Base-by-base conservation (phyloP, 192 early-diverging fungal genomes). In the Glomus cerebriforme region DNA sequence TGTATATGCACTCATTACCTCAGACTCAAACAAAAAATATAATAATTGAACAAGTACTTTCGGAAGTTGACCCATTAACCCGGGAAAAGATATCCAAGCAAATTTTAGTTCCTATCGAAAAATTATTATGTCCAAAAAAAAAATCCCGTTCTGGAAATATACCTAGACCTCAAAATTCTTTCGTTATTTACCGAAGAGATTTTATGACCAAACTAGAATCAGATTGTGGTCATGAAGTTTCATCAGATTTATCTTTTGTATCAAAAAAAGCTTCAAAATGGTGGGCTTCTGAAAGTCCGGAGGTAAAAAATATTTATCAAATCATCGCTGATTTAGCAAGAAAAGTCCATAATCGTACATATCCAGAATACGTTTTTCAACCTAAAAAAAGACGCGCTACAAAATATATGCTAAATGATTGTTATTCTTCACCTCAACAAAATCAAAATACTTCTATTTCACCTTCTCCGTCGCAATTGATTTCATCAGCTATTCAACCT, bases 351-450 rank as follows among this genome's bases (percentile, higher is more conserved):
- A 27, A 49, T 3, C 34, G 54, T 17, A 29, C 37, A 9, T 67
- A 78, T 67, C 76, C 76, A 1, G 64, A 67, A 49, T 78, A 78
- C 17, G 76, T 67, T 7, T 78, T 67, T 49, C 67, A 78, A 67
- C 76, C 76, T 2, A 78, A 49, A 58, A 78, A 78, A 47, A n/a
- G n/a, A 39, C 37, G 37, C 37, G 4, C 37, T 0, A 39, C 7
- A 7, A 39, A 39, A 39, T 39, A 8, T 8, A 6, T 9, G 7
- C 0, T 39, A 1, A 39, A 39, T 0, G 37, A 39, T 39, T 0
- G 7, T 9, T 39, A 39, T 39, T 39, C 37, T n/a, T n/a, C 37
- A 7, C 7, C 37, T 39, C 37, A 39, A 8, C 37, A 8, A 39
- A 39, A 39, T 9, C 37, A 39, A 39, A 7, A 0, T 7, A 39